A percentile compares a stretch with the other conserved stretches of the same genome.
phyloP scores from a whole-genome alignment of 129 eudicot species.

The Sambucus nigra region DNA sequence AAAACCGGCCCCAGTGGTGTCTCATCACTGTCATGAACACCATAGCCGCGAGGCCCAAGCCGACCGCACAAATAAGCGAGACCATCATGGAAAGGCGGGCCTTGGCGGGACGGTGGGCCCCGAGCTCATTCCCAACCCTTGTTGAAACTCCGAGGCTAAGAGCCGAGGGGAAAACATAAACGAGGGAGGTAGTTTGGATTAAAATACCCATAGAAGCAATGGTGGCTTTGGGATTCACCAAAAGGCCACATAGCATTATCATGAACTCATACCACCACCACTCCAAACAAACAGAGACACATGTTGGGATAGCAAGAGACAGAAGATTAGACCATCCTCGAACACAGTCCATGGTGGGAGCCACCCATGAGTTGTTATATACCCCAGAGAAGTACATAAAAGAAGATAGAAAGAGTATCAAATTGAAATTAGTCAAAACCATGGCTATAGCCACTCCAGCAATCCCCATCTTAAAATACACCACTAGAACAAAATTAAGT shows the following conservation, averaged over 20 bases:
- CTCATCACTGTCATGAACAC: conserved; percentile 51
- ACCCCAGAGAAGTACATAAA: conserved; percentile 56
- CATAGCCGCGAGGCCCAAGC: conserved; percentile 59
- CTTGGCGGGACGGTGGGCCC: conserved; percentile 51
- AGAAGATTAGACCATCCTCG: conserved; percentile 68
- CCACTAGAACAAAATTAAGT: conserved; percentile 50
- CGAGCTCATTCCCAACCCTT: conserved; percentile 78
- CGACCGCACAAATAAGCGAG: conserved; percentile 41
- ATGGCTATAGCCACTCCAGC: conserved; percentile 73
- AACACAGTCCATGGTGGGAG: conserved; percentile 57
- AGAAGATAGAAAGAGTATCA: conserved; percentile 32
- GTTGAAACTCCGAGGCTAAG: conserved; percentile 82
- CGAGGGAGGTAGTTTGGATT: conserved; percentile 77
- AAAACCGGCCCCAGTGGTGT: conserved; percentile 62
- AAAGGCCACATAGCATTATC: conserved; percentile 74
- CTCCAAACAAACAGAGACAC: conserved; percentile 72
- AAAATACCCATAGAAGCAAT: conserved; percentile 86
- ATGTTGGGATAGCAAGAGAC: conserved; percentile 54
- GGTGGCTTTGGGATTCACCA: conserved; percentile 63
- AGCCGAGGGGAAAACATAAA: conserved; percentile 79
- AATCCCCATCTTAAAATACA: conserved; percentile 53
- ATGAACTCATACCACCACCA: conserved; percentile 99
- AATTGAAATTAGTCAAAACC: conserved; percentile 64
- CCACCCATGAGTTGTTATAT: conserved; percentile 66
- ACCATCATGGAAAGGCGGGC: conserved; percentile 70